A percentile compares a stretch with the other conserved stretches of the same genome.
phyloP scores from a whole-genome alignment of 2,329 filamentous ascomycete species.

The Botryotinia globosa region DNA sequence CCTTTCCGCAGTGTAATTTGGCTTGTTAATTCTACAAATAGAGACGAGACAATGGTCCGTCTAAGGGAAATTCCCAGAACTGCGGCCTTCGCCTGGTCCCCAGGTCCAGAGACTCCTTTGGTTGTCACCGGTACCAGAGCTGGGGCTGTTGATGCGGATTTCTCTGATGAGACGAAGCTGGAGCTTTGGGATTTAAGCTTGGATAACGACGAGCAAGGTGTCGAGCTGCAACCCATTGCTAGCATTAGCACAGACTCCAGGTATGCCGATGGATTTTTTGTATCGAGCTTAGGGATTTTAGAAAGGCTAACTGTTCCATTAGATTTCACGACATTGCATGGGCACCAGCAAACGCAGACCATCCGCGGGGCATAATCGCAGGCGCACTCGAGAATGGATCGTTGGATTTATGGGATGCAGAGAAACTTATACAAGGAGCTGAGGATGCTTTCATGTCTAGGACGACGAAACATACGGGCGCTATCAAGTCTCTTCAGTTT shows the following conservation, averaged over 20 bases:
- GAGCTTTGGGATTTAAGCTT: constrained; percentile 94
- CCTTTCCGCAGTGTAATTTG: constrained; percentile 17
- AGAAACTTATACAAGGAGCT: constrained; percentile 56
- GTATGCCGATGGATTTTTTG: constrained; percentile 48
- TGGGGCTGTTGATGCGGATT: constrained; percentile 93
- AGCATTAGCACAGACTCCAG: constrained; percentile 86
- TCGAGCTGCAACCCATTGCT: constrained; percentile 81
- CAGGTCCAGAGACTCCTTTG: constrained; percentile 72
- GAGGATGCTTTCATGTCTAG: constrained; percentile 79
- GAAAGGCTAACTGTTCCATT: constrained; percentile 23
- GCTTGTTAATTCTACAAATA: constrained; percentile 15
- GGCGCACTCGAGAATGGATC: constrained; percentile 93
- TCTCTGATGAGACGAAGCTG: constrained; percentile 93
- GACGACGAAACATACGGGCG: constrained; percentile 84
- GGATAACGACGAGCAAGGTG: constrained; percentile 69
- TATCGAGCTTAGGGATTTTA: constrained; percentile 5
- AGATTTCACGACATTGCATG: constrained; percentile 98
- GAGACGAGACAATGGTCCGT: constrained; percentile 70
- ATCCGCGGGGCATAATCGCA: constrained; percentile 85
- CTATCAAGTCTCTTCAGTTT: constrained; percentile 94
- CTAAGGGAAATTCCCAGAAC: constrained; percentile 95
- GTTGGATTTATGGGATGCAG: constrained; percentile 90
- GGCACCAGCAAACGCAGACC: constrained; percentile 75
- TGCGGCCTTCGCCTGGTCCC: constrained; percentile 95
- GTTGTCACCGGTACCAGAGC: constrained; percentile 92